phyloP scores from a whole-genome alignment of 106 monocot genomes.

The Dactylorhiza incarnata region DNA sequence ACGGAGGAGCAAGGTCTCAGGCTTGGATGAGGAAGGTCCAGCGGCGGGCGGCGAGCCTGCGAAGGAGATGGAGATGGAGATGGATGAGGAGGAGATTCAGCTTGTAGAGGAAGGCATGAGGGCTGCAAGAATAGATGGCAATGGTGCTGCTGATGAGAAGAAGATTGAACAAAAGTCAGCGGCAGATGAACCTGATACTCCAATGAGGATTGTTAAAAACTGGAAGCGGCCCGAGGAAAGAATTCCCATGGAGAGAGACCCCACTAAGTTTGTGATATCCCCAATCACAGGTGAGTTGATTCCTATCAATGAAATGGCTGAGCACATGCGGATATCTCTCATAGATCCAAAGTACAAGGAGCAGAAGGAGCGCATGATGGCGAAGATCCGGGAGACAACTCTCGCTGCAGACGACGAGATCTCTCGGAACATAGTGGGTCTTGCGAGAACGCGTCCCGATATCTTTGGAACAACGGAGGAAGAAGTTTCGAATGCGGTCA shows the following conservation, averaged over 20 bases:
- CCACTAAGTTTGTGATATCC: conserved; percentile 88
- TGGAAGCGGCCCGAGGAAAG: conserved; percentile 96
- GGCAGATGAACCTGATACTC: conserved; percentile 55
- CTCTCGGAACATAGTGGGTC: conserved; percentile 91
- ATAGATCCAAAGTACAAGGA: conserved; percentile 99
- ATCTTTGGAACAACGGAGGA: conserved; percentile 98
- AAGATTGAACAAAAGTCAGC: conserved; percentile 20
- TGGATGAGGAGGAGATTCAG: conserved; percentile 96
- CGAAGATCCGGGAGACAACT: conserved; percentile 91
- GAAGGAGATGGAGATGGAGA: conserved; percentile 97
- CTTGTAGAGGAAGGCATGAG: conserved; percentile 96
- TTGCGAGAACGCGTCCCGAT: conserved; percentile 91
- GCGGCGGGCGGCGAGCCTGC: conserved; percentile 43
- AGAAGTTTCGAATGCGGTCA: conserved; percentile 93
- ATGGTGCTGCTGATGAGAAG: conserved; percentile 32
- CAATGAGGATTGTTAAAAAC: conserved; percentile 98
- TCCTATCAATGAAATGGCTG: conserved; percentile 95
- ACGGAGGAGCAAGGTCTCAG: conserved; percentile 61
- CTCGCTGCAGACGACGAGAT: conserved; percentile 96
- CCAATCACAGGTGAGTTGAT: conserved; percentile 95
- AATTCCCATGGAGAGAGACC: conserved; percentile 68
- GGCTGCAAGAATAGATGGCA: conserved; percentile 61
- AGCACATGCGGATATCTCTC: conserved; percentile 96
- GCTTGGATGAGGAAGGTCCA: conserved; percentile 36
- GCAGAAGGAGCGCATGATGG: conserved; percentile 99